Evolutionary conservation across 768 basidiomycete genomes (phyloP), one percentile per base, ranked within the genome.

Genomic region (Pleurotus cornucopiae): DNA sequence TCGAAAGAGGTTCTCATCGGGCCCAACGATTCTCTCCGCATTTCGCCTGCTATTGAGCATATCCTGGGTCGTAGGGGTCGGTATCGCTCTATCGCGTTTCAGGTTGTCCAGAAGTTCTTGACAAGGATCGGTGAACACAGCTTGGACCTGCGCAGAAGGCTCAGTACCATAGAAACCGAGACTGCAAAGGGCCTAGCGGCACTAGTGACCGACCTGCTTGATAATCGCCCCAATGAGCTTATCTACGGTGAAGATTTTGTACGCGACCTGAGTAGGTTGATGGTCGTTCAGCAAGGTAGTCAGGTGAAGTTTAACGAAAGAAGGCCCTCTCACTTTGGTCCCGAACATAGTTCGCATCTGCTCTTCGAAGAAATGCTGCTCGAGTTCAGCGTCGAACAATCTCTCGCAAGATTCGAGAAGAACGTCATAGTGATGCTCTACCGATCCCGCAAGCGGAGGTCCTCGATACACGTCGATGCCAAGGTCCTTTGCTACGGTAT

Each of bases 221-320:
- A 99, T 85, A 58, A 98, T 79, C 1, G 84, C 78, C 1, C 89
- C 89, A 43, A 98, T 80, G 37, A 98, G 77, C 69, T 97, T 94
- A 72, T 99, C 96, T 21, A 97, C 76, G 0, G 96, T 98, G 70
- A 97, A 99, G 64, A 94, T 82, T 65, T 87, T 88, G 69, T 92
- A 98, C 0, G 86, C 86, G 23, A 90, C 76, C 87, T 89, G 58
- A 2, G 55, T 11, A 37, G 25, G 13, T 58, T 9, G 57, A 47
- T 38, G 39, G 20, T 37, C 23, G 23, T 4, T 23, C 20, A 45
- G 34, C 4, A 13, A 6, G 20, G 14, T 13, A 51, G 25, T 16
- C 18, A 7, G n/a, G 23, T 25, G 12, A 48, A 30, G 30, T 34
- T 7, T 34, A 11, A 34, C 6, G 9, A 11, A 34, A 0, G 14